phyloP scores from a whole-genome alignment of 1,284 basidiomycete genomes.

The Tylopilus orsonianus region DNA sequence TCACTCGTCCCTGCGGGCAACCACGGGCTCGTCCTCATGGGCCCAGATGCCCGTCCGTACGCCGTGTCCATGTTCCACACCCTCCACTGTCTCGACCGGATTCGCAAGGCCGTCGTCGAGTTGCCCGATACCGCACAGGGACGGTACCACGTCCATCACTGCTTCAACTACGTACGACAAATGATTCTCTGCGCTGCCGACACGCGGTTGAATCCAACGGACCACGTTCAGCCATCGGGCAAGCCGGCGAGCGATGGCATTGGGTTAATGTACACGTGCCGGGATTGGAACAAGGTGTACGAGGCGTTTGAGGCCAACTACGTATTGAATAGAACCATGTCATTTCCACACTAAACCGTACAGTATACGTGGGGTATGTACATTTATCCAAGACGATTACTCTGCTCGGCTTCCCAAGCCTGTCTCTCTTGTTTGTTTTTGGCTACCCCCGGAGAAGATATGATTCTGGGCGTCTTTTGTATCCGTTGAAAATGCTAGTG shows the following conservation, averaged over 20 bases:
- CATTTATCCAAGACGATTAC: neutral
- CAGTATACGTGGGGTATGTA: neutral
- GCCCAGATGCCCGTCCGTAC: slow-evolving; percentile 17
- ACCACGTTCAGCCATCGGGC: slow-evolving; percentile 16
- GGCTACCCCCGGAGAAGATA: neutral
- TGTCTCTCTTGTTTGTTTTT: neutral
- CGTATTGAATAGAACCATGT: slow-evolving; percentile 22
- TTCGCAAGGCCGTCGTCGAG: slow-evolving; percentile 21
- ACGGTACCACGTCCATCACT: slow-evolving; percentile 28
- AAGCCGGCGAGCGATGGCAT: slow-evolving; percentile 21
- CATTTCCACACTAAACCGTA: slow-evolving; percentile 5
- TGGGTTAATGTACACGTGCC: slow-evolving; percentile 22
- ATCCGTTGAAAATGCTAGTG: too few relatives aligned
- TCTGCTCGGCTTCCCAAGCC: too few relatives aligned
- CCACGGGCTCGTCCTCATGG: slow-evolving; percentile 25
- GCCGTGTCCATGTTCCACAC: slow-evolving; percentile 26
- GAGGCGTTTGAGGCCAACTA: slow-evolving; percentile 22
- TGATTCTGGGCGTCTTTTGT: too few relatives aligned
- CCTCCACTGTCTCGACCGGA: slow-evolving; percentile 24
- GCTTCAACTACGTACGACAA: slow-evolving; percentile 38
- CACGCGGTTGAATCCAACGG: slow-evolving; percentile 29
- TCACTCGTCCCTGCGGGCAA: slow-evolving; percentile 33
- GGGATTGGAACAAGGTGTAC: slow-evolving; percentile 25
- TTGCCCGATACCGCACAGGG: neutral
- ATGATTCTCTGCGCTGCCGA: slow-evolving; percentile 33